Evolutionary conservation across 345 rosid genomes (phyloP), one percentile per base, ranked within the genome.

Genomic region (Salix dunnii): DNA sequence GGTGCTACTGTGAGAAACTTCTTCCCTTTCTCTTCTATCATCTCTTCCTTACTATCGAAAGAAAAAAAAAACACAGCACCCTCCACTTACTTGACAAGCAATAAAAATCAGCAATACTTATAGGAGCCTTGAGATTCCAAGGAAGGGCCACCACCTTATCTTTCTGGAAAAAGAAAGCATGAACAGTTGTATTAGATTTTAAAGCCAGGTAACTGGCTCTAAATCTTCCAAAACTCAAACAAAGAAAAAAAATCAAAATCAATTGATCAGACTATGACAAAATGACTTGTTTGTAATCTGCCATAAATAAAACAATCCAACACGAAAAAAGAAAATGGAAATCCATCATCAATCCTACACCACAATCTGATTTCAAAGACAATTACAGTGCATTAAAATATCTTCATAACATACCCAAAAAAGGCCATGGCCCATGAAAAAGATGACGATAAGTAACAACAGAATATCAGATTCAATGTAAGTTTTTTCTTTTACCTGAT

Each of bases 1-100:
- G 99, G 98, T 70, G 97, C 97, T n/a, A 96, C 99, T 0, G 95
- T 94, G 67, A 94, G 86, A 74, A 87, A 90, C 79, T 87, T 91
- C 67, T 81, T 90, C 88, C 88, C 92, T 83, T 87, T 88, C 68
- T 51, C 87, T 70, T 82, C 89, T 67, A 81, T 81, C 90, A 86
- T 88, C 73, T 72, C 70, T 64, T 60, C 53, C 51, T 49, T 30
- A 40, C 12, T 38, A 14, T 9, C 1, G 42, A 13, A 3, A 3
- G 3, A 43, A 43, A 27, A 62, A 64, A 51, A 48, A 13, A 68
- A 43, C 35, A n/a, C 71, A 33, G 10, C 31, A 38, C 11, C 7
- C 67, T 68, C 30, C 72, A 68, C 76, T 83, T 65, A 40, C 74
- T 35, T 75, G 27, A 43, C 76, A 73, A n/a, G 7, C 69, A 77